Conservation (phyloP, 805 yeast genomes). For the Sungouiozyma intestinalis region DNA sequence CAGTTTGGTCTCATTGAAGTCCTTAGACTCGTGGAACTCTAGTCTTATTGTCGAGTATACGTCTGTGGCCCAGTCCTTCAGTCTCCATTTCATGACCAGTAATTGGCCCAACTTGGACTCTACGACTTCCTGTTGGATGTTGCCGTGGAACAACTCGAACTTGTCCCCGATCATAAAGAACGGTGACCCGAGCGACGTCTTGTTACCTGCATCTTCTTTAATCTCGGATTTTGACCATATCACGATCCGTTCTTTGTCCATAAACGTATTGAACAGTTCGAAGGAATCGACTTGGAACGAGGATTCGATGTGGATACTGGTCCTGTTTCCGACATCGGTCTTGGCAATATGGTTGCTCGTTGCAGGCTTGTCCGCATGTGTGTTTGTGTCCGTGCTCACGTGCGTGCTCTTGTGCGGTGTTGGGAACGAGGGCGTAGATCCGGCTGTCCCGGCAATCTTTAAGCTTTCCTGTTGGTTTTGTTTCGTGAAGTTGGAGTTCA, state of each 20-base stretch:
- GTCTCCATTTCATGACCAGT: constrained; percentile 76
- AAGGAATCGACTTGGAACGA: constrained; percentile 81
- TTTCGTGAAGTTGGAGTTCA: constrained; percentile 44
- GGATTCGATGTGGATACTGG: constrained; percentile 67
- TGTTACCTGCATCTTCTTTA: constrained; percentile 22
- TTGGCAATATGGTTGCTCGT: not conserved
- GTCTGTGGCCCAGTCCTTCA: constrained; percentile 79
- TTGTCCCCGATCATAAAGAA: constrained; percentile 41
- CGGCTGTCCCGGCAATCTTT: not conserved
- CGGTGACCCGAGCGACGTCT: constrained; percentile 39
- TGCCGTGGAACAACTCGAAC: constrained; percentile 78
- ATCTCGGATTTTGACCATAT: constrained; percentile 77
- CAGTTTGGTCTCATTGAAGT: constrained; percentile 74
- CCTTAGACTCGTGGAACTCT: constrained; percentile 51
- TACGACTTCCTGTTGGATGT: constrained; percentile 59
- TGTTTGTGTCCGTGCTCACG: not conserved
- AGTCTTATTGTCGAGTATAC: constrained; percentile 64
- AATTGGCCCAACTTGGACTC: constrained; percentile 36
- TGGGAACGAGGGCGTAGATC: not conserved
- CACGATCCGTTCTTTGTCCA: constrained; percentile 68
- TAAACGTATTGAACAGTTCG: constrained; percentile 67
- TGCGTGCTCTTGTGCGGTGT: constrained; percentile 7
- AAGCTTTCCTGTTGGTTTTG: constrained; percentile 34
- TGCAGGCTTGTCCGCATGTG: constrained; percentile 5
- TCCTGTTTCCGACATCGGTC: constrained; percentile 44